Evolutionary conservation across 768 basidiomycete genomes (phyloP).

Genomic region (Lentinula aciculospora): DNA sequence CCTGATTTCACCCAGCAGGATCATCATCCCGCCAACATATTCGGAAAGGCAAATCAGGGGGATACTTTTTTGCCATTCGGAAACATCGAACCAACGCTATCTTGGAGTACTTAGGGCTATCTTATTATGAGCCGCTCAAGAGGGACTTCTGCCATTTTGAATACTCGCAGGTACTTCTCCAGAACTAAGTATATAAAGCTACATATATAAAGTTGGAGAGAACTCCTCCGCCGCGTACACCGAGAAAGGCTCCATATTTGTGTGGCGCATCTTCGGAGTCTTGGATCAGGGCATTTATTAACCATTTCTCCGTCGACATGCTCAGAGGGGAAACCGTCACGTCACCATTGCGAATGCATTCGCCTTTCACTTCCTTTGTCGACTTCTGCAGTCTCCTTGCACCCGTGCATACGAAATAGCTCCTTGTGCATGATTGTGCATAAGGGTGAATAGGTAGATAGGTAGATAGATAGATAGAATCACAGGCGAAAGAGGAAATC

Average conservation of each 20-base stretch:
- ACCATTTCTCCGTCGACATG: background rate
- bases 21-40: background rate
- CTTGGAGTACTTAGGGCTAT: background rate
- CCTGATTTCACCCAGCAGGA: background rate
- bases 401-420: no score
- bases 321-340: no score
- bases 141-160: background rate
- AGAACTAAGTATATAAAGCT: no score
- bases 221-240: background rate
- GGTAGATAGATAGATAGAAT: no score
- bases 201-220: no score
- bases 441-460: no score
- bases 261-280: background rate
- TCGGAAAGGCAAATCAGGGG: background rate
- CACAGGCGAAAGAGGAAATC: no score
- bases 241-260: background rate
- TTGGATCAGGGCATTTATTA: background rate
- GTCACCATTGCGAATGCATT: no score
- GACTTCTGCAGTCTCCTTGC: no score
- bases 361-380: no score
- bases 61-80: background rate
- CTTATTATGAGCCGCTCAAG: background rate
- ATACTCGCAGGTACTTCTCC: no score
- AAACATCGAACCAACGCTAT: background rate
- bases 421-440: no score